Percentiles rank a stretch among this genome's conserved stretches.
Evolutionary conservation across 2,329 filamentous ascomycete species (phyloP).

Genomic region (Arthrobotrys sphaeroides): DNA sequence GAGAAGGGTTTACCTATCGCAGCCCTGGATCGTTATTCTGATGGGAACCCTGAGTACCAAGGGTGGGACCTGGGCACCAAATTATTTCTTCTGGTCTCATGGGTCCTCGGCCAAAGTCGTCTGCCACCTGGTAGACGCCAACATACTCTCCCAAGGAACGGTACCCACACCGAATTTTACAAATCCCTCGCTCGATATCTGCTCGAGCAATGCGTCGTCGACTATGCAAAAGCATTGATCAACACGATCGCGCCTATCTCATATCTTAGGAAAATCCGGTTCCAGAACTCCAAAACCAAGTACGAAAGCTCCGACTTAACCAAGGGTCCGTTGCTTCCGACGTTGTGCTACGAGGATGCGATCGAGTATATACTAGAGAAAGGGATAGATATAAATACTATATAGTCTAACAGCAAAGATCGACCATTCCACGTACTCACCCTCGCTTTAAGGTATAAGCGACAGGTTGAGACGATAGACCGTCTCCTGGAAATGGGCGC

Average conservation of each 20-base stretch:
- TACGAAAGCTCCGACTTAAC: not conserved
- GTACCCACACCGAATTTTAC: too few relatives aligned
- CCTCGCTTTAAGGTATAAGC: not conserved
- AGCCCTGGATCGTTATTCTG: not conserved
- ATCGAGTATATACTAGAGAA: not conserved
- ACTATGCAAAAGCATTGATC: constrained; percentile 1
- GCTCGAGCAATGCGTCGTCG: not conserved
- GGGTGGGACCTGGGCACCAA: constrained; percentile 5
- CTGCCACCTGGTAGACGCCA: too few relatives aligned
- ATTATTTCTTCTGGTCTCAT: not conserved
- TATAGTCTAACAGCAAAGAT: not conserved
- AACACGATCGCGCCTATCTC: not conserved
- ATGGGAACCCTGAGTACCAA: not conserved
- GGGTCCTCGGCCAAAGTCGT: not conserved
- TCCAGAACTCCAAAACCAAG: not conserved
- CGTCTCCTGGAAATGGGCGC: not conserved
- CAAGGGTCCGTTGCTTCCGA: not conserved
- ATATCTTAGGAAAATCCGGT: not conserved
- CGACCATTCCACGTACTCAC: not conserved
- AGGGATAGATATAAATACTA: not conserved
- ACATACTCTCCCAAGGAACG: too few relatives aligned
- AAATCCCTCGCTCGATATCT: not conserved
- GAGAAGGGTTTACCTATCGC: not conserved
- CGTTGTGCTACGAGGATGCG: not conserved
- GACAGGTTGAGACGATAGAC: not conserved